Evolutionary conservation across 352 stramenopile genomes (phyloP).

Genomic region (Globisporangium okanoganense): DNA sequence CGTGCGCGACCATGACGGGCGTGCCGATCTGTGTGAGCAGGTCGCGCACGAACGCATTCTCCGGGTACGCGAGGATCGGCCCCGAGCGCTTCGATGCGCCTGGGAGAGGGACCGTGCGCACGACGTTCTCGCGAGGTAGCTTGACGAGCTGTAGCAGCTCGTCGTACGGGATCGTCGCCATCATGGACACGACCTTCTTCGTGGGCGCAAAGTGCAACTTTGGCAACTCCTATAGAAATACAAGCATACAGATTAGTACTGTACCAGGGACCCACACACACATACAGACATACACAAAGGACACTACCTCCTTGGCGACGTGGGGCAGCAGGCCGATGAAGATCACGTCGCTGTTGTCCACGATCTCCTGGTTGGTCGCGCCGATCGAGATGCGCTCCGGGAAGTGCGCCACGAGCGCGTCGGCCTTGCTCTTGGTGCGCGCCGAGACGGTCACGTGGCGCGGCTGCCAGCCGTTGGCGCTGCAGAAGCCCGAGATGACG

Average conservation of each 20-base stretch:
- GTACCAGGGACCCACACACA: neutral
- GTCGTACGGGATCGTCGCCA: slow-evolving; percentile 86
- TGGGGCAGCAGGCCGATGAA: slow-evolving; percentile 79
- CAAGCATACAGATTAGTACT: neutral
- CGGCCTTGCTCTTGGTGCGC: slow-evolving; percentile 71
- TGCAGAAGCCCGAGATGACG: slow-evolving; percentile 81
- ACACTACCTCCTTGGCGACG: slow-evolving; percentile 41
- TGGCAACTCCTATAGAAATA: slow-evolving; percentile 43
- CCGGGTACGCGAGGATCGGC: slow-evolving; percentile 75
- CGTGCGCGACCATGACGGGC: slow-evolving; percentile 74
- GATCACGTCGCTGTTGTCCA: slow-evolving; percentile 78
- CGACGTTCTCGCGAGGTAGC: slow-evolving; percentile 67
- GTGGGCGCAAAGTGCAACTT: slow-evolving; percentile 58
- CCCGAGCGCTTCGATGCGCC: slow-evolving; percentile 71
- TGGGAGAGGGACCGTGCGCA: slow-evolving; percentile 74
- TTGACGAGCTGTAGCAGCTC: slow-evolving; percentile 70
- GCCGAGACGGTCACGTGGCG: slow-evolving; percentile 68
- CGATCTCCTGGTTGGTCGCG: slow-evolving; percentile 74
- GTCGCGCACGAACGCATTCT: slow-evolving; percentile 62
- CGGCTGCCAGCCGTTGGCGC: slow-evolving; percentile 67
- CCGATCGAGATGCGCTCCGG: slow-evolving; percentile 59
- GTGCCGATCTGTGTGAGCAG: slow-evolving; percentile 77
- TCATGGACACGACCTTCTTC: slow-evolving; percentile 83
- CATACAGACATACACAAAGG: neutral
- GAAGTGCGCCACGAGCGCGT: slow-evolving; percentile 70